Evolutionary conservation across 306 rosid species (phyloP).

Genomic region (Styphnolobium japonicum): DNA sequence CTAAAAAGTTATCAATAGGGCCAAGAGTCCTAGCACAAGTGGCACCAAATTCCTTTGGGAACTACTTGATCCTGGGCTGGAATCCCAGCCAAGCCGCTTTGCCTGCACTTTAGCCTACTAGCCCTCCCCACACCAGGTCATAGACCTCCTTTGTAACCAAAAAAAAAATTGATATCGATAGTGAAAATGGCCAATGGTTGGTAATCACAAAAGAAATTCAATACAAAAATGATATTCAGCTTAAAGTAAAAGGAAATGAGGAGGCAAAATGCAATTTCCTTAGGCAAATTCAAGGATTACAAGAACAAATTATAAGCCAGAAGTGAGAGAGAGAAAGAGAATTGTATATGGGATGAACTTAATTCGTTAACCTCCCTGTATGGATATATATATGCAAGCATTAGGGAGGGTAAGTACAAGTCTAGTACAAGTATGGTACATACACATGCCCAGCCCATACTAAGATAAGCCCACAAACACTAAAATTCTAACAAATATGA

Average conservation of each 20-base stretch:
- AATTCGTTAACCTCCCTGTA: background rate
- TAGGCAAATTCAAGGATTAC: background rate
- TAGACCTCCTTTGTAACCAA: no score
- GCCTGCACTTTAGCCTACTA: no score
- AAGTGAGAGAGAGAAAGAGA: background rate
- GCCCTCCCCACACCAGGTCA: no score
- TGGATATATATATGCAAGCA: background rate
- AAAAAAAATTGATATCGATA: no score
- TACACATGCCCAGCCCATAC: background rate
- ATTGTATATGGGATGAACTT: no score
- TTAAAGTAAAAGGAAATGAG: background rate
- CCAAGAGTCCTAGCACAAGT: no score
- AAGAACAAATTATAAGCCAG: background rate
- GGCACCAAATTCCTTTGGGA: no score
- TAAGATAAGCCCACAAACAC: background rate
- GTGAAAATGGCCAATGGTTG: background rate
- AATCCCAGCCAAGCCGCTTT: no score
- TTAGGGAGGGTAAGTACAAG: background rate
- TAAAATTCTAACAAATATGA: background rate
- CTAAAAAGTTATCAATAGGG: no score
- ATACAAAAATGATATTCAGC: background rate
- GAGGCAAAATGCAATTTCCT: background rate
- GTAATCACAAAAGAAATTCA: background rate
- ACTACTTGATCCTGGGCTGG: no score
- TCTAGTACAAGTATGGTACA: background rate